Evolutionary conservation across 192 early-diverging fungal genomes (phyloP).

Genomic region (Coemansia umbellata): DNA sequence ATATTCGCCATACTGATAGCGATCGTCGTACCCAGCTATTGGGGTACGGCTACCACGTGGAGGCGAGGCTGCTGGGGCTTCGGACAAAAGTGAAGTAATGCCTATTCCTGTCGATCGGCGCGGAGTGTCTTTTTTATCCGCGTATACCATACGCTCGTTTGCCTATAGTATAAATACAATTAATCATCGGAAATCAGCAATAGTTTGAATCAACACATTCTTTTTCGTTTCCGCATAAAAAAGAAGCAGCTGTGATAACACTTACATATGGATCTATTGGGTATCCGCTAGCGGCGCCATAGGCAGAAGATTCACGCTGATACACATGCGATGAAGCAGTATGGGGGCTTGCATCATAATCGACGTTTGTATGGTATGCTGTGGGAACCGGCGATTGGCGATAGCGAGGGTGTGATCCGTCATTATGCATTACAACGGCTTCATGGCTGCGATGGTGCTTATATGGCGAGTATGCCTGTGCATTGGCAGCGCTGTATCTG

Average conservation of each 20-base stretch:
- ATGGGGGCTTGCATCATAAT: conserved; percentile 25
- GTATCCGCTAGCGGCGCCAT: not conserved
- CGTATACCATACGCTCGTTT: conserved; percentile 5
- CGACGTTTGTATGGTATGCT: conserved; percentile 7
- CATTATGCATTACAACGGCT: too few species aligned
- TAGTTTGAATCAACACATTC: not conserved
- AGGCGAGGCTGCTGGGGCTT: conserved; percentile 5
- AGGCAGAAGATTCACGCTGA: conserved; percentile 13
- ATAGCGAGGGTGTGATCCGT: too few species aligned
- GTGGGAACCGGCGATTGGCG: conserved; percentile 3
- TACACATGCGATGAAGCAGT: conserved; percentile 19
- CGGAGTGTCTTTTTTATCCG: conserved; percentile 3
- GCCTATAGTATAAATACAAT: conserved; percentile 3
- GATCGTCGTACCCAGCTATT: conserved; percentile 1
- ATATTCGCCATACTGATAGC: conserved; percentile 13
- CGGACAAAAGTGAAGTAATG: conserved; percentile 34
- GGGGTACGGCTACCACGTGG: conserved; percentile 1
- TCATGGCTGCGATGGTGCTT: too few species aligned
- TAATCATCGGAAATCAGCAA: not conserved
- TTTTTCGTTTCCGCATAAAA: not conserved
- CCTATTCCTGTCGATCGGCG: conserved; percentile 28
- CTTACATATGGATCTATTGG: conserved; percentile 22
- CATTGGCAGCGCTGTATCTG: conserved; percentile 9
- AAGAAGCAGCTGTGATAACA: not conserved
- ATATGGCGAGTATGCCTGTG: conserved; percentile 11